phyloP scores from a whole-genome alignment of 2,329 filamentous ascomycete species.

The Aurifilum marmelostoma region DNA sequence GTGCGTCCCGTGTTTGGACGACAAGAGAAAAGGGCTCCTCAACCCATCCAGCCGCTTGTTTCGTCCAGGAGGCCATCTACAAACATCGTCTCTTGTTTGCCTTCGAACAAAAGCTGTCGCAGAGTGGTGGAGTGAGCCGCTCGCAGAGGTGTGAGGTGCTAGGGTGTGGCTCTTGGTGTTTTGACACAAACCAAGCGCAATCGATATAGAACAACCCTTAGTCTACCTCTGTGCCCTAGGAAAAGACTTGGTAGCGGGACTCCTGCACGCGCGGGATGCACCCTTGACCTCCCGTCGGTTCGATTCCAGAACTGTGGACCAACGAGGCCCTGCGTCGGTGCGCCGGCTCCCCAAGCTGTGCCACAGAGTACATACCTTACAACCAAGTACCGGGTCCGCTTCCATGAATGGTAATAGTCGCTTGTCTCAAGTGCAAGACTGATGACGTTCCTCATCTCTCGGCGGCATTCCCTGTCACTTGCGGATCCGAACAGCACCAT shows the following conservation, averaged over 20 bases:
- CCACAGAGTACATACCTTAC: neutral
- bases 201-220: neutral
- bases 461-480: neutral
- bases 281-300: neutral
- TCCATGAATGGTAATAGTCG: neutral
- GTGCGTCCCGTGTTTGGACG: constrained; percentile 9
- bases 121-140: constrained; percentile 22
- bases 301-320: neutral
- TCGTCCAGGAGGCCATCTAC: constrained; percentile 23
- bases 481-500: neutral
- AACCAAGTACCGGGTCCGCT: neutral
- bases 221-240: no score
- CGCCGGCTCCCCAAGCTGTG: neutral
- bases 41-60: constrained; percentile 20
- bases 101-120: constrained; percentile 28
- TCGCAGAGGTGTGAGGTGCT: neutral
- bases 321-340: no score
- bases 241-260: neutral
- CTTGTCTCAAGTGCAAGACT: constrained; percentile 9
- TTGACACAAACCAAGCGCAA: neutral
- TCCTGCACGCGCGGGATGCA: neutral
- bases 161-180: constrained; percentile 7
- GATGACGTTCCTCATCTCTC: neutral
- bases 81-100: constrained; percentile 17
- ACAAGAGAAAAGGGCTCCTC: constrained; percentile 4